These are phyloP conservation scores for Phytophthora fragariae DNA, from an alignment of 352 stramenopile genomes.

Conservation along the genomic window DNA sequence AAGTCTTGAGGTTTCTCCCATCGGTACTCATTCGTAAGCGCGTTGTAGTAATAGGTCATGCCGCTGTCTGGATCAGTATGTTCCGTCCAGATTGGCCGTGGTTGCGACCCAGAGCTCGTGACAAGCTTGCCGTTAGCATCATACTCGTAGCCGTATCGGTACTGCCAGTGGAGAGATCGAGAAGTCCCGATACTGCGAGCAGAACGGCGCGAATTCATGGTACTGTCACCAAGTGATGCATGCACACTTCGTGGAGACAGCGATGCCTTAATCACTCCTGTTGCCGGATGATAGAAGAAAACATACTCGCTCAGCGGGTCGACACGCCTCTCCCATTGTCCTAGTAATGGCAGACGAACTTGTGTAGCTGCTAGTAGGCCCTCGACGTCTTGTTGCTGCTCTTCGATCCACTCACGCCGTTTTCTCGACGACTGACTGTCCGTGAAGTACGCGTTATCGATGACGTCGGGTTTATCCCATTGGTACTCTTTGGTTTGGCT, in stretches of 20 bases:
- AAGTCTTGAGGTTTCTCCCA: slow-evolving; percentile 81
- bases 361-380: slow-evolving; percentile 43
- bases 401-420: slow-evolving; percentile 54
- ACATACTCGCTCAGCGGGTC: slow-evolving; percentile 67
- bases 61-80: slow-evolving; percentile 57
- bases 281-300: slow-evolving; percentile 76
- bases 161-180: slow-evolving; percentile 76
- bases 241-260: slow-evolving; percentile 71
- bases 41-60: slow-evolving; percentile 73
- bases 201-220: slow-evolving; percentile 34
- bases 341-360: slow-evolving; percentile 40
- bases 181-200: slow-evolving; percentile 34
- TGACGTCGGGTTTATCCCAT: slow-evolving; percentile 63
- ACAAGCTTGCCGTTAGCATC: slow-evolving; percentile 50
- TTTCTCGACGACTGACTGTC: slow-evolving; percentile 53
- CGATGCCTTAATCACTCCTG: slow-evolving; percentile 53
- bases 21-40: slow-evolving; percentile 77
- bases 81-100: slow-evolving; percentile 73
- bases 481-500: slow-evolving; percentile 73
- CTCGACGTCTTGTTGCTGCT: slow-evolving; percentile 52
- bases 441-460: slow-evolving; percentile 46
- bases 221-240: slow-evolving; percentile 31
- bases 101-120: slow-evolving; percentile 24
- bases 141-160: slow-evolving; percentile 79
- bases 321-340: slow-evolving; percentile 71